Conservation (phyloP, 345 rosid species). For the Gossypium sturtianum region DNA sequence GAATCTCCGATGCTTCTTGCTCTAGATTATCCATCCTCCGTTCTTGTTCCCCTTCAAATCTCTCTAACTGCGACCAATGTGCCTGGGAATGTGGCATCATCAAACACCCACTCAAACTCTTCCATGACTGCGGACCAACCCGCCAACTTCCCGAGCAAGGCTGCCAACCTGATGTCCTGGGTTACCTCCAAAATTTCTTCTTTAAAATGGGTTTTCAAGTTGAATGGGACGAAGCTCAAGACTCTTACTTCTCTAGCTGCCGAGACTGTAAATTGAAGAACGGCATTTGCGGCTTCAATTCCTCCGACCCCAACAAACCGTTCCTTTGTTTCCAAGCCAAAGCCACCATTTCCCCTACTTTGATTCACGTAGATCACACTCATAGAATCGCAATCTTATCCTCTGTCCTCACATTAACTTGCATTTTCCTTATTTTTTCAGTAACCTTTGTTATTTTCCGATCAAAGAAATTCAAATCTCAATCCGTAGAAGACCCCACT, state of each 20-base stretch:
- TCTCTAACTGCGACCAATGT: conserved; percentile 57
- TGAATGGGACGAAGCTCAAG: conserved; percentile 64
- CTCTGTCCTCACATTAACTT: conserved; percentile 44
- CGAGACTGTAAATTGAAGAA: conserved; percentile 37
- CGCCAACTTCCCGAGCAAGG: conserved; percentile 42
- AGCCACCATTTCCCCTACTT: conserved; percentile 29
- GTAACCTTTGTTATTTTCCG: conserved; percentile 43
- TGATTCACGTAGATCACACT: conserved; percentile 30
- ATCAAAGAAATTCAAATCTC: conserved; percentile 36
- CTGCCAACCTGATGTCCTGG: conserved; percentile 56
- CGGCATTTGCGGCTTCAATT: conserved; percentile 73
- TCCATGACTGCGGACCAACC: conserved; percentile 52
- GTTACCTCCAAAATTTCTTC: conserved; percentile 38
- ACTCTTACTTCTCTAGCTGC: conserved; percentile 58
- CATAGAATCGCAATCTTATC: conserved; percentile 43
- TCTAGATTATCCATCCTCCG: conserved; percentile 65
- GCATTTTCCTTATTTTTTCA: conserved; percentile 46
- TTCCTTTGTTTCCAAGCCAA: conserved; percentile 52
- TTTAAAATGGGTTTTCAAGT: conserved; percentile 47
- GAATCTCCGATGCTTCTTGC: conserved; percentile 67
- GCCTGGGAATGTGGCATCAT: conserved; percentile 56
- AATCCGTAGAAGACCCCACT: conserved; percentile 60
- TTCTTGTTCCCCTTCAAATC: conserved; percentile 44
- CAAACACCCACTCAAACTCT: conserved; percentile 50
- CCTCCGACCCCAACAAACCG: conserved; percentile 43